These are phyloP conservation scores for Xylaria sp. DNA, from an alignment of 2,329 filamentous ascomycete genomes.

Conservation along the genomic window DNA sequence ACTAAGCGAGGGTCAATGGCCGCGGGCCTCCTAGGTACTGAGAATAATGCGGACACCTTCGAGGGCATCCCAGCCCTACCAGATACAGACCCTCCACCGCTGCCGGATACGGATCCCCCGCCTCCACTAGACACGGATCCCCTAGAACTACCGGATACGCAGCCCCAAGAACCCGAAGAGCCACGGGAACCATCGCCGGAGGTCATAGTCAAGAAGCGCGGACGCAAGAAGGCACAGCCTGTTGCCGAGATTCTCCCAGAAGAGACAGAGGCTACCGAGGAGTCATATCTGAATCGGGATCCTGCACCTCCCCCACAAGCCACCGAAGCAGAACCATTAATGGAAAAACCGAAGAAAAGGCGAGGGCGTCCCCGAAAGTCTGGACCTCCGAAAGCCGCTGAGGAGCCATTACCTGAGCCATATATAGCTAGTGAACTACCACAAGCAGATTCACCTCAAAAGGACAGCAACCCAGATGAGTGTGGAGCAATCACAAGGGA, in stretches of 20 bases:
- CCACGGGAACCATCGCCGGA: constrained; percentile 30
- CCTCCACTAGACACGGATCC: constrained; percentile 26
- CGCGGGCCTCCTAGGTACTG: constrained; percentile 18
- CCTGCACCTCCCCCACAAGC: constrained; percentile 17
- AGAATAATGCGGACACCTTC: not conserved
- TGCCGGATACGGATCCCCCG: constrained; percentile 18
- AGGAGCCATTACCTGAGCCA: constrained; percentile 22
- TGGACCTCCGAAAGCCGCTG: constrained; percentile 35
- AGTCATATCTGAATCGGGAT: constrained; percentile 15
- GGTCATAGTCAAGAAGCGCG: constrained; percentile 47
- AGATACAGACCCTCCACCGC: not conserved
- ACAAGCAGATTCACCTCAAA: constrained; percentile 9
- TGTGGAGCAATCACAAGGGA: constrained; percentile 15
- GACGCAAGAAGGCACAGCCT: constrained; percentile 49
- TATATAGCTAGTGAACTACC: constrained; percentile 14
- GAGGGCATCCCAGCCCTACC: not conserved
- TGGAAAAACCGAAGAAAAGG: constrained; percentile 48
- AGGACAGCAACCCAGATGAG: constrained; percentile 18
- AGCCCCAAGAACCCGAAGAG: constrained; percentile 35
- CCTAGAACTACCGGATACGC: constrained; percentile 24
- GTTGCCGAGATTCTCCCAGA: constrained; percentile 23
- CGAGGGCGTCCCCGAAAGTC: constrained; percentile 49
- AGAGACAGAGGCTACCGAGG: constrained; percentile 23
- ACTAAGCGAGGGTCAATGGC: constrained; percentile 38
- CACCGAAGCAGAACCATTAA: constrained; percentile 32